These are phyloP conservation scores for Ophiocordyceps camponoti-saundersi DNA, from an alignment of 2,329 filamentous ascomycete genomes.

Conservation along the genomic window DNA sequence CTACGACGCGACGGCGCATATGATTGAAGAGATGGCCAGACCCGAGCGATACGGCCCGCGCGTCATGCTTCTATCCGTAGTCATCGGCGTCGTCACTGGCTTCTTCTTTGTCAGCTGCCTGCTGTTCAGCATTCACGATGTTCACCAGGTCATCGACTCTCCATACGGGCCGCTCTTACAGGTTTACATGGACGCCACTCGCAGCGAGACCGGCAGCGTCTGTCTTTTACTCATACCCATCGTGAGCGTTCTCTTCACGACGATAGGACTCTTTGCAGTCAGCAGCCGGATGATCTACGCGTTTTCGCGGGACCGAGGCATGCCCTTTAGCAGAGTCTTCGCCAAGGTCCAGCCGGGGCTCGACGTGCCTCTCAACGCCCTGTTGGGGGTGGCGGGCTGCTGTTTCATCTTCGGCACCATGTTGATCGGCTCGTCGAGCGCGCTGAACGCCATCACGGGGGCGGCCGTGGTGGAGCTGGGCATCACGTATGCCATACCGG, in stretches of 20 bases:
- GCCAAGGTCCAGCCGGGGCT: slow-evolving; percentile 43
- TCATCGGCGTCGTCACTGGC: slow-evolving; percentile 46
- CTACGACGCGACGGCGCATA: slow-evolving; percentile 31
- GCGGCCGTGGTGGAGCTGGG: slow-evolving; percentile 59
- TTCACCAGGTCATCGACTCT: slow-evolving; percentile 38
- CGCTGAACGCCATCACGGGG: slow-evolving; percentile 57
- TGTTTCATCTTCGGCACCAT: slow-evolving; percentile 55
- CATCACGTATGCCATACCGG: slow-evolving; percentile 60
- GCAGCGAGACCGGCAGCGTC: slow-evolving; percentile 41
- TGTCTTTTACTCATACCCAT: slow-evolving; percentile 52
- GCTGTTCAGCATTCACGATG: slow-evolving; percentile 45
- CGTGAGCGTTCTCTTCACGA: slow-evolving; percentile 47
- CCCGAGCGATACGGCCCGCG: slow-evolving; percentile 40
- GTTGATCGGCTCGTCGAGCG: slow-evolving; percentile 47
- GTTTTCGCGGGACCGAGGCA: slow-evolving; percentile 46
- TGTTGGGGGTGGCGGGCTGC: slow-evolving; percentile 41
- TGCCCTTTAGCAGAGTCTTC: slow-evolving; percentile 46
- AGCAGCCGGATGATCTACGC: slow-evolving; percentile 51
- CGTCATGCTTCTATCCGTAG: slow-evolving; percentile 49
- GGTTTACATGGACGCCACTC: slow-evolving; percentile 48
- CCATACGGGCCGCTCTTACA: slow-evolving; percentile 40
- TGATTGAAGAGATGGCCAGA: slow-evolving; percentile 42
- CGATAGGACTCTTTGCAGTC: slow-evolving; percentile 48
- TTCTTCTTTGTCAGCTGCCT: slow-evolving; percentile 45
- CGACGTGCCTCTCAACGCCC: slow-evolving; percentile 49